Conservation (phyloP, 768 basidiomycete genomes). For the Sutorius australiensis region DNA sequence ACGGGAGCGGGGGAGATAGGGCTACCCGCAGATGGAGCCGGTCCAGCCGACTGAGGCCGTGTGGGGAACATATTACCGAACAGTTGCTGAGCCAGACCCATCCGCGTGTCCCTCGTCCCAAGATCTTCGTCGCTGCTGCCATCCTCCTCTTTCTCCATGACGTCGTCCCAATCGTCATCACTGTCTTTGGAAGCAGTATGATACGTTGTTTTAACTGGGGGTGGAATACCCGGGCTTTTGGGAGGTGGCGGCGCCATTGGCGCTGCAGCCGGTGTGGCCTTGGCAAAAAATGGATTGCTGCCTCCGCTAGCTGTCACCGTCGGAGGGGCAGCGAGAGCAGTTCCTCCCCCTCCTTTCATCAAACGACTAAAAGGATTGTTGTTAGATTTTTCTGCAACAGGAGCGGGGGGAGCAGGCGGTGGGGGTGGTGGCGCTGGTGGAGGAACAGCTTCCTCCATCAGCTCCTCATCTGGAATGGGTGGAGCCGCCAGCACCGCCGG, state of each 20-base stretch:
- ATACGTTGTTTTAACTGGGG: slow-evolving; percentile 53
- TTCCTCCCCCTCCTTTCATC: slow-evolving; percentile 44
- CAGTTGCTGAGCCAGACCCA: slow-evolving; percentile 71
- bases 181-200: slow-evolving; percentile 55
- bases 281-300: slow-evolving; percentile 71
- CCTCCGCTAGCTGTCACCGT: slow-evolving; percentile 39
- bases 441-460: slow-evolving; percentile 25
- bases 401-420: slow-evolving; percentile 24
- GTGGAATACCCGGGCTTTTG: slow-evolving; percentile 35
- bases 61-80: slow-evolving; percentile 70
- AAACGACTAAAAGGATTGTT: slow-evolving; percentile 82
- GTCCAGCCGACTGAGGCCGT: slow-evolving; percentile 54
- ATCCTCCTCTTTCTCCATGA: slow-evolving; percentile 66
- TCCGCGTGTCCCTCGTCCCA: slow-evolving; percentile 56
- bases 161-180: slow-evolving; percentile 85
- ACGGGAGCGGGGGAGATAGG: slow-evolving; percentile 33
- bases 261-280: slow-evolving; percentile 38
- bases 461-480: slow-evolving; percentile 8
- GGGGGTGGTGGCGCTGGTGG: slow-evolving; percentile 31
- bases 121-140: slow-evolving; percentile 81
- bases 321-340: slow-evolving; percentile 21
- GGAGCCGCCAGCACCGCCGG: slow-evolving; percentile 32
- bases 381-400: slow-evolving; percentile 45
- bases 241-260: slow-evolving; percentile 38
- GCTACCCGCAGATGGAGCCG: slow-evolving; percentile 17